These are phyloP conservation scores for Annulohypoxylon bovei DNA, from an alignment of 495 filamentous ascomycete genomes.

Conservation along the genomic window DNA sequence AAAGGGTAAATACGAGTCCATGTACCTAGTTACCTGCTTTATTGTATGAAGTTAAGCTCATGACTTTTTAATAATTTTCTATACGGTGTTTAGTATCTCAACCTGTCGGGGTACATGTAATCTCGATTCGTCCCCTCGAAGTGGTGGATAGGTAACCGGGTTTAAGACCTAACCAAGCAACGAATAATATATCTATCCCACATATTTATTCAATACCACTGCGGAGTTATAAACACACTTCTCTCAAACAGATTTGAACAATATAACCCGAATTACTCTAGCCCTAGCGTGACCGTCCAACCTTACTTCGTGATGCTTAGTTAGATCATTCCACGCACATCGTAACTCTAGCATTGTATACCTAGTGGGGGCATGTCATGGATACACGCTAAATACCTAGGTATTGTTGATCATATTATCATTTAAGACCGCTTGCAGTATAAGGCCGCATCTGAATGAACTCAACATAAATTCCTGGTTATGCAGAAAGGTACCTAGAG, in stretches of 20 bases:
- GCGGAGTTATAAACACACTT: slow-evolving; percentile 7
- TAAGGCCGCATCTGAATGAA: background rate
- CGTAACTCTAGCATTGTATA: background rate
- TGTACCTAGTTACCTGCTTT: background rate
- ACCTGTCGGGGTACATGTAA: background rate
- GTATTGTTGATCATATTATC: background rate
- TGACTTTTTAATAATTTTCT: background rate
- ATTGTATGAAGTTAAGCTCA: background rate
- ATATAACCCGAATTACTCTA: slow-evolving; percentile 15
- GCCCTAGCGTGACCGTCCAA: slow-evolving; percentile 5
- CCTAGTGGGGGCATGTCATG: slow-evolving; percentile 1
- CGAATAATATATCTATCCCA: slow-evolving; percentile 4
- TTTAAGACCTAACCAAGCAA: background rate
- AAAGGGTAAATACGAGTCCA: background rate
- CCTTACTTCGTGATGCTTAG: background rate
- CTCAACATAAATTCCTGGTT: background rate
- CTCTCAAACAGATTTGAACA: background rate
- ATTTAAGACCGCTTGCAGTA: background rate
- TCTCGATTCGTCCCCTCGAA: background rate
- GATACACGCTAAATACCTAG: background rate
- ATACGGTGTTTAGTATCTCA: background rate
- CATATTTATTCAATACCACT: background rate
- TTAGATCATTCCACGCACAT: slow-evolving; percentile 6
- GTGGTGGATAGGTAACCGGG: background rate
- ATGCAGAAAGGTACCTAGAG: slow-evolving; percentile 6